Base-by-base conservation (phyloP, 768 basidiomycete genomes). In the Lepiota venenata region DNA sequence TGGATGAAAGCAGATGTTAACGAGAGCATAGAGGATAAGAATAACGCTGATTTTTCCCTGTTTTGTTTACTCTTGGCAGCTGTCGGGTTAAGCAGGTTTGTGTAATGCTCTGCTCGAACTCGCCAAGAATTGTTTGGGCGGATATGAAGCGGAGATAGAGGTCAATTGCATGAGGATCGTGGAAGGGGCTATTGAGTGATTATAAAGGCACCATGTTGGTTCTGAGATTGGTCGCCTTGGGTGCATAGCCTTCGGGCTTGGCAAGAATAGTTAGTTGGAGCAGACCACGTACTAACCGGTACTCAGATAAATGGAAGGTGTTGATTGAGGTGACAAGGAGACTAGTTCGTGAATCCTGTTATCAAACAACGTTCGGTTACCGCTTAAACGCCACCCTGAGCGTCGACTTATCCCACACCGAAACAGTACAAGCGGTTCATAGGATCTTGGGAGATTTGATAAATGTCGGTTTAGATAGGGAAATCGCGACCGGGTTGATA, bases 61-160 rank as follows among this genome's bases (percentile, higher is more conserved):
- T 58, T 47, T 47, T 39, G 46, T 36, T n/a, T 7, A 25, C 36
- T 25, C 48, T 54, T 52, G 57, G 39, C 50, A 50, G 44, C 32
- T 47, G 35, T 46, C 45, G 38, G 20, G 39, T 47, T 27, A 21
- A 25, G 15, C 45, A 15, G 37, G 15, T n/a, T 15, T 38, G 16
- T n/a, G 25, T 40, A 21, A n/a, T 32, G 11, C 14, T 40, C 20
- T n/a, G 14, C 25, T 25, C 14, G n/a, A 32, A 54, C 12, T 14
- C 18, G 45, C 52, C 50, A 42, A 50, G 37, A 41, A 48, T 45
- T 52, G 46, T 50, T 47, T 57, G 20, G 45, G 61, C 63, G 67
- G 65, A 58, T 43, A 57, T 65, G 67, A 50, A 56, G 65, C 65
- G 67, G 67, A 60, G 52, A 61, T 68, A 66, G 61, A 63, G 59